phyloP scores from a whole-genome alignment of 495 filamentous ascomycete genomes.

The Hyaloscypha bicolor region DNA sequence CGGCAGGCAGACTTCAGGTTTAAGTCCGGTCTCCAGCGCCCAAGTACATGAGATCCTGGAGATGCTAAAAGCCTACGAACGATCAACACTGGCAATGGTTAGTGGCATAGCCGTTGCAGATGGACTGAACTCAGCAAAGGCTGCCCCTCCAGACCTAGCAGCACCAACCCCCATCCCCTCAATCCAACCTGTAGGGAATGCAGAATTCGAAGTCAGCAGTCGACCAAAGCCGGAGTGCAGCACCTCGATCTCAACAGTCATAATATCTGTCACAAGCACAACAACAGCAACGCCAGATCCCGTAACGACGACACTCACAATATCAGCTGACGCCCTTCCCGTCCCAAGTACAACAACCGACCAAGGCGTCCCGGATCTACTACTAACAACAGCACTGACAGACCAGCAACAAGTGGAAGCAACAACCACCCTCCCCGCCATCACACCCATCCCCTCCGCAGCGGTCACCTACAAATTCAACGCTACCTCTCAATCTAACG shows the following conservation, averaged over 20 bases:
- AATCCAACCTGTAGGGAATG: too few relatives aligned
- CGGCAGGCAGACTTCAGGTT: background rate
- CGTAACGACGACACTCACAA: background rate
- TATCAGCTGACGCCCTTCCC: background rate
- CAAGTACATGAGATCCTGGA: background rate
- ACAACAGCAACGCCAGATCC: background rate
- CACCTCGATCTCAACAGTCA: too few relatives aligned
- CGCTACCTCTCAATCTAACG: constrained; percentile 9
- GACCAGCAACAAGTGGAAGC: background rate
- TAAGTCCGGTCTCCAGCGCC: background rate
- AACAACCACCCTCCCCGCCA: background rate
- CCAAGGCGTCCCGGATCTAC: background rate
- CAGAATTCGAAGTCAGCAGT: too few relatives aligned
- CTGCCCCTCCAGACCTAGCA: background rate
- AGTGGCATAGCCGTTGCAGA: background rate
- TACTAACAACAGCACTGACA: background rate
- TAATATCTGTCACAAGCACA: background rate
- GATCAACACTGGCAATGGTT: background rate
- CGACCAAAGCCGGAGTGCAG: too few relatives aligned
- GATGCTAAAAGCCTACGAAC: background rate
- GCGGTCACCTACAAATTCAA: constrained; percentile 14
- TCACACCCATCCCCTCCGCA: background rate
- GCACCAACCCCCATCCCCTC: background rate
- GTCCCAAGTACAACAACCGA: background rate
- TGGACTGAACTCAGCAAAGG: background rate